These are phyloP conservation scores for Ganoderma meredithae DNA, from an alignment of 1,284 basidiomycete species.

Conservation along the genomic window DNA sequence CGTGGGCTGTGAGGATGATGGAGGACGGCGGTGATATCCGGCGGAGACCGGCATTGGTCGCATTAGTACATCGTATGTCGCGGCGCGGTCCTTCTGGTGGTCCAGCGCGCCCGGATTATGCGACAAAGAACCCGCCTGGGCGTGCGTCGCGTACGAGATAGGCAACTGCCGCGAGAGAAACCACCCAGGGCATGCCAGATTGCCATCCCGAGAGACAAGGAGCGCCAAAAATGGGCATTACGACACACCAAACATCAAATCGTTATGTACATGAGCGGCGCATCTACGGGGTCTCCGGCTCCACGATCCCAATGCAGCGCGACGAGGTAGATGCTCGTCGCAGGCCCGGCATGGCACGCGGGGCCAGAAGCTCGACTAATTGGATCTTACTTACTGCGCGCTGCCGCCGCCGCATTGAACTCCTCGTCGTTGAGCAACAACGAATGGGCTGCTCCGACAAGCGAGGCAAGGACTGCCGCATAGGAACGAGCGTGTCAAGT, in stretches of 20 bases:
- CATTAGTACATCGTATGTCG: background rate
- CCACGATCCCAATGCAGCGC: background rate
- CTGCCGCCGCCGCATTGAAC: background rate
- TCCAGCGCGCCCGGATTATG: background rate
- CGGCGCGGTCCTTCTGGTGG: background rate
- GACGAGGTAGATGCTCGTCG: background rate
- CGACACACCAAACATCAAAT: slow-evolving; percentile 1
- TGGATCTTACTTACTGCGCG: background rate
- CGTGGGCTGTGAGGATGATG: background rate
- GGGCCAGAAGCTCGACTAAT: background rate
- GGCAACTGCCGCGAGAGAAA: background rate
- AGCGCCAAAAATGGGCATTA: background rate
- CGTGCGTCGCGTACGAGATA: background rate
- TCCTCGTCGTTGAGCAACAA: background rate
- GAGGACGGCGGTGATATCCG: slow-evolving; percentile 6
- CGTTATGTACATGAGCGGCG: background rate
- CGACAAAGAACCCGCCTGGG: background rate
- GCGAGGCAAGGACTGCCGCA: background rate
- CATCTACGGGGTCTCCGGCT: slow-evolving; percentile 1
- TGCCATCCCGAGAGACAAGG: background rate
- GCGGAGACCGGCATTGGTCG: slow-evolving; percentile 1
- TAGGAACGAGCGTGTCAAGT: background rate
- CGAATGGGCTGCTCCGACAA: background rate
- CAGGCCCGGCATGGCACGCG: background rate
- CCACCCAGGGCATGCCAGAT: background rate